These are phyloP conservation scores for Kappamyces sp. DNA, from an alignment of 192 early-diverging fungal species.

Conservation along the genomic window DNA sequence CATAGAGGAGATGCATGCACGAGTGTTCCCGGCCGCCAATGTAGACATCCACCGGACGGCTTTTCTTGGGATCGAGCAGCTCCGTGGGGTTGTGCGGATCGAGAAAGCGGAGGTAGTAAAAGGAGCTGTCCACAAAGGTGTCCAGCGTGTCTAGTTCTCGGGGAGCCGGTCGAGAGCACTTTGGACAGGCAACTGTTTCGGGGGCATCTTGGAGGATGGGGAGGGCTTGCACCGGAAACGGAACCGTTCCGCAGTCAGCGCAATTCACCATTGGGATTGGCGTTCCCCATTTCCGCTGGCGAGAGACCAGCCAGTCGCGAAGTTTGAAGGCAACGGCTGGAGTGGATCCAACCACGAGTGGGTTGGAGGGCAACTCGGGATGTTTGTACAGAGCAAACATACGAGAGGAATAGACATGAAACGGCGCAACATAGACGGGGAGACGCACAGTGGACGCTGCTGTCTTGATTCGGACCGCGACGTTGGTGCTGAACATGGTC, in stretches of 20 bases:
- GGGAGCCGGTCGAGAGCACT: conserved; percentile 46
- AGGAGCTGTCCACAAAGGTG: conserved; percentile 96
- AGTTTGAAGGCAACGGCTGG: conserved; percentile 49
- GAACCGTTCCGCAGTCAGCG: conserved; percentile 54
- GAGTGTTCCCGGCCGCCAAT: conserved; percentile 94
- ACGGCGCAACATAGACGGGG: too few species aligned
- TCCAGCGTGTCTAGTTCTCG: conserved; percentile 94
- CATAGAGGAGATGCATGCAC: conserved; percentile 89
- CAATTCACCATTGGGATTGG: conserved; percentile 95
- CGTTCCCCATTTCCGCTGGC: conserved; percentile 95
- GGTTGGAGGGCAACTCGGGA: too few species aligned
- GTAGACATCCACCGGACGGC: conserved; percentile 86
- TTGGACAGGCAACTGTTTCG: conserved; percentile 15
- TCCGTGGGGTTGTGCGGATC: conserved; percentile 64
- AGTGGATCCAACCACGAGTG: too few species aligned
- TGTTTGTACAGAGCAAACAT: too few species aligned
- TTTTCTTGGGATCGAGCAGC: conserved; percentile 37
- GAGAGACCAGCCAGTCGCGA: conserved; percentile 92
- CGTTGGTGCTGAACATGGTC: too few species aligned
- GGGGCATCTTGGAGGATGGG: conserved; percentile 62
- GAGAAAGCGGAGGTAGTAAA: conserved; percentile 87
- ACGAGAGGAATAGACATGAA: too few species aligned
- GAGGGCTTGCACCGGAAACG: conserved; percentile 43
- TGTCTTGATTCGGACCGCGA: too few species aligned
- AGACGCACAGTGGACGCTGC: too few species aligned